These are phyloP conservation scores for Sindora glabra DNA, from an alignment of 306 rosid species.

Conservation along the genomic window DNA sequence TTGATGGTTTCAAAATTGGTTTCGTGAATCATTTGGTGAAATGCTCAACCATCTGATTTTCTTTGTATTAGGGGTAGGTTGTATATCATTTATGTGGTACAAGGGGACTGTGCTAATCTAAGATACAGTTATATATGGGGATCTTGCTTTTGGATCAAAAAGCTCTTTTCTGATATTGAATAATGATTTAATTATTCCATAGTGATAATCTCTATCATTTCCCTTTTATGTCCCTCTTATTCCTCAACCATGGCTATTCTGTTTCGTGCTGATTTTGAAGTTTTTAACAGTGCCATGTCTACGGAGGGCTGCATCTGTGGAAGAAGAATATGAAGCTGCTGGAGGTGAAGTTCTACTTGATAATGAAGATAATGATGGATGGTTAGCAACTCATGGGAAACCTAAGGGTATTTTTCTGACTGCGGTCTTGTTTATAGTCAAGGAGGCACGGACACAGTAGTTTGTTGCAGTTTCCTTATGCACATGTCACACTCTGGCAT, in stretches of 20 bases:
- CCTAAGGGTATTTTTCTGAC: slow-evolving; percentile 57
- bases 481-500: no score
- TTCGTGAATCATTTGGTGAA: neutral
- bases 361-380: slow-evolving; percentile 87
- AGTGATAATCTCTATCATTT: neutral
- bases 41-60: neutral
- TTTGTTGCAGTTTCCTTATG: no score
- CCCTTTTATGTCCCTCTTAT: neutral
- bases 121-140: neutral
- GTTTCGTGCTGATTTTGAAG: slow-evolving; percentile 10
- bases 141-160: neutral
- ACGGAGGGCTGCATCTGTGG: slow-evolving; percentile 82
- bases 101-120: neutral
- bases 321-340: slow-evolving; percentile 96
- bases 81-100: neutral
- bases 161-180: neutral
- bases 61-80: neutral
- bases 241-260: neutral
- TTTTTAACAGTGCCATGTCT: slow-evolving; percentile 77
- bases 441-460: no score
- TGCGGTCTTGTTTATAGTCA: neutral
- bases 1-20: neutral
- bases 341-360: slow-evolving; percentile 92
- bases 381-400: slow-evolving; percentile 96
- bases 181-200: neutral